Evolutionary conservation across 1,284 basidiomycete species (phyloP).

Genomic region (Cryptococcus floricola): DNA sequence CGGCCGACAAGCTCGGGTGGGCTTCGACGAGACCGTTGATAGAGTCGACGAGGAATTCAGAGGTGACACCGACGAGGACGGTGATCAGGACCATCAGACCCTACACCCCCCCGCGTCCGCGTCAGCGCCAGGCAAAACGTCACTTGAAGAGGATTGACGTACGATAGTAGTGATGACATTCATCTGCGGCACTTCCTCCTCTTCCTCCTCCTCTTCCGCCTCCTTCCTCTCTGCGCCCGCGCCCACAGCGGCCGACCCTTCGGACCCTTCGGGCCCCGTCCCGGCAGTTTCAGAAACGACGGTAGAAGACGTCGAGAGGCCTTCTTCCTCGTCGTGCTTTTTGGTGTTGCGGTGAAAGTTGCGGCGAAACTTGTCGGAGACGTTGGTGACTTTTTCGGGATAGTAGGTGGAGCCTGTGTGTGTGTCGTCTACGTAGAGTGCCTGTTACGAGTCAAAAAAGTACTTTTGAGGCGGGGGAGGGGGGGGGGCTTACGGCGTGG

Average conservation of each 20-base stretch:
- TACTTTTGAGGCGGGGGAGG: neutral
- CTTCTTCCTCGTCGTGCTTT: conserved; percentile 23
- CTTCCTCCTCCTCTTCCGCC: conserved; percentile 44
- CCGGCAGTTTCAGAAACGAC: conserved; percentile 9
- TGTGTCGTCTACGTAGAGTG: conserved; percentile 58
- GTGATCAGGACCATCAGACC: conserved; percentile 38
- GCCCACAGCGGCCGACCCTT: conserved; percentile 1
- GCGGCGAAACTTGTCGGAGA: conserved; percentile 10
- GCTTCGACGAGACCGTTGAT: conserved; percentile 45
- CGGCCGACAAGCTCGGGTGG: conserved; percentile 55
- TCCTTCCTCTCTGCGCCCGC: conserved; percentile 15
- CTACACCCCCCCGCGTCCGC: too few species aligned
- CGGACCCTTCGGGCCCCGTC: neutral
- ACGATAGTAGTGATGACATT: conserved; percentile 54
- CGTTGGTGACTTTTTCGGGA: conserved; percentile 32
- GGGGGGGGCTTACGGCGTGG: conserved; percentile 55
- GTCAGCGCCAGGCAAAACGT: neutral
- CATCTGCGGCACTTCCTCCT: conserved; percentile 50
- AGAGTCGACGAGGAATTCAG: conserved; percentile 59
- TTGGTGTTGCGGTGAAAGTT: conserved; percentile 29
- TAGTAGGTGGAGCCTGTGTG: conserved; percentile 37
- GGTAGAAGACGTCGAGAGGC: conserved; percentile 4
- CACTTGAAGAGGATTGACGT: conserved; percentile 3
- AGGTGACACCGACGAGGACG: conserved; percentile 60
- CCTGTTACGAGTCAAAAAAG: conserved; percentile 12